Conservation (phyloP, 352 stramenopile species). For the Phytopythium cucurbitacearum region DNA sequence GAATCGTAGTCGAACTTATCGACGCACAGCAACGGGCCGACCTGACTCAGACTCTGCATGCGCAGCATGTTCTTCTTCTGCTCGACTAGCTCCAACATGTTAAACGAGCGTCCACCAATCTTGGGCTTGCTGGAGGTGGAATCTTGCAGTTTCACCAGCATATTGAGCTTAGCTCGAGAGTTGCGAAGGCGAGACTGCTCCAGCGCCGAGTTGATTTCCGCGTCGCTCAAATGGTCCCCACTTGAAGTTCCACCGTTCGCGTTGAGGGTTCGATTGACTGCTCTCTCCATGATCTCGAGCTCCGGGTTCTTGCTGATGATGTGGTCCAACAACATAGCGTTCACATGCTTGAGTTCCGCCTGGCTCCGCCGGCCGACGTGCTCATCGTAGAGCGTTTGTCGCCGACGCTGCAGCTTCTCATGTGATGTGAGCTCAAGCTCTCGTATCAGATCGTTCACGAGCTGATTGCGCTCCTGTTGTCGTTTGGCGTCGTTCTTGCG, state of each 20-base stretch:
- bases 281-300: conserved; percentile 33
- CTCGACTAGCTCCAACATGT: no score
- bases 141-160: no score
- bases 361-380: conserved; percentile 46
- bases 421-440: conserved; percentile 46
- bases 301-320: conserved; percentile 64
- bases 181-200: conserved; percentile 11
- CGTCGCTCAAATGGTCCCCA: background rate
- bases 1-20: conserved; percentile 28
- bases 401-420: conserved; percentile 32
- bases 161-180: conserved; percentile 12
- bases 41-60: conserved; percentile 46
- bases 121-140: no score
- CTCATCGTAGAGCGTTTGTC: conserved; percentile 39
- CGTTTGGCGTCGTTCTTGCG: conserved; percentile 48
- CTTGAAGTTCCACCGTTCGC: no score
- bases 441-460: conserved; percentile 34
- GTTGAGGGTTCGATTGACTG: conserved; percentile 3
- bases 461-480: conserved; percentile 26
- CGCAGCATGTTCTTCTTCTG: conserved; percentile 17
- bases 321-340: conserved; percentile 56
- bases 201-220: conserved; percentile 11
- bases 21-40: conserved; percentile 27
- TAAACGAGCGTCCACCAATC: no score
- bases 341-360: conserved; percentile 41